Percentiles rank a stretch among this genome's conserved stretches.
Evolutionary conservation across 116 monocot genomes (phyloP).

Genomic region (Zostera marina): DNA sequence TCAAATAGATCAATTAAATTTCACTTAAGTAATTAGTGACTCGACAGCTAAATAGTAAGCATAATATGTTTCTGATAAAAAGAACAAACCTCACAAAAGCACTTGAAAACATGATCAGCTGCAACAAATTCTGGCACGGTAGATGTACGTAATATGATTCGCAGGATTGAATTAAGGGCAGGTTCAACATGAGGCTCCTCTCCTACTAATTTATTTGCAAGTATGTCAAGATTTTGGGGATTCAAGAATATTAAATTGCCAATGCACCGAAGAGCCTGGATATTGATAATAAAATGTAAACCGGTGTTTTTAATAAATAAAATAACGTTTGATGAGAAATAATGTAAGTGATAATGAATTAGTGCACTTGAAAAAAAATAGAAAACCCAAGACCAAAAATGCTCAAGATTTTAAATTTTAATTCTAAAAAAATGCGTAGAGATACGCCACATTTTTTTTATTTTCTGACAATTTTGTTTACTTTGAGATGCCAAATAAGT

Average conservation of each 20-base stretch:
- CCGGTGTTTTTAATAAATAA: too few species aligned
- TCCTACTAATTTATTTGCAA: slow-evolving; percentile 69
- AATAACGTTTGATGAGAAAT: too few species aligned
- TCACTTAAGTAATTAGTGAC: neutral
- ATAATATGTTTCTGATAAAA: neutral
- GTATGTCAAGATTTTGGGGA: slow-evolving; percentile 50
- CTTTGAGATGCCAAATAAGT: too few species aligned
- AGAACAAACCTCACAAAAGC: slow-evolving; percentile 79
- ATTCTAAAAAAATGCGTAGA: too few species aligned
- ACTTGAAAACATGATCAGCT: slow-evolving; percentile 80
- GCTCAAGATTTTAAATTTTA: too few species aligned
- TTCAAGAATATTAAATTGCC: slow-evolving; percentile 73
- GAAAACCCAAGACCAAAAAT: too few species aligned
- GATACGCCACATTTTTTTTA: too few species aligned
- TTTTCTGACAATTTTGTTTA: too few species aligned
- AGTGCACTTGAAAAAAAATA: neutral
- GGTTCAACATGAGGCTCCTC: slow-evolving; percentile 82
- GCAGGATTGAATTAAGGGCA: slow-evolving; percentile 75
- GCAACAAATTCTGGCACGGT: slow-evolving; percentile 67
- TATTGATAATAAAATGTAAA: neutral
- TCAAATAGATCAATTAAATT: too few species aligned
- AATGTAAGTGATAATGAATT: neutral
- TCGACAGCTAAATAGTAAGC: too few species aligned
- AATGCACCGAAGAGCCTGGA: slow-evolving; percentile 80
- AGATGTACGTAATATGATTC: slow-evolving; percentile 54